A percentile compares a stretch with the other conserved stretches of the same genome.
Evolutionary conservation across 2,329 filamentous ascomycete species (phyloP).

Genomic region (Tolypocladium pustulatum): DNA sequence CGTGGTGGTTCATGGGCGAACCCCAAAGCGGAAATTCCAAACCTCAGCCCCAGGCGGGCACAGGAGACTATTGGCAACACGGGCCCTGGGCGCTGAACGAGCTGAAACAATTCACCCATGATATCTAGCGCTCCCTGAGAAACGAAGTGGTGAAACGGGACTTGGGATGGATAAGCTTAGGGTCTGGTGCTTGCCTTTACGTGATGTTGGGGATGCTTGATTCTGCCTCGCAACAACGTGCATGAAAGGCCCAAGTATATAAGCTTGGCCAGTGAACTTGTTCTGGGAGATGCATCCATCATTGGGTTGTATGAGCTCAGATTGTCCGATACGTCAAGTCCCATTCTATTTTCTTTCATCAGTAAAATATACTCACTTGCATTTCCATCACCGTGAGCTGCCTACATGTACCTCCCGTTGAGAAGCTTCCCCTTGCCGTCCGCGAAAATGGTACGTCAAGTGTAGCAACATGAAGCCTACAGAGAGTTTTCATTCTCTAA

Average conservation of each 20-base stretch:
- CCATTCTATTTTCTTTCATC: not conserved
- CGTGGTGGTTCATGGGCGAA: not conserved
- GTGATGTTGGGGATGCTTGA: not conserved
- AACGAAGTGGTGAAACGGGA: not conserved
- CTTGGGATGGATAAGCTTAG: not conserved
- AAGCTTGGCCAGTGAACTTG: not conserved
- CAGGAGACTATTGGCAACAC: not conserved
- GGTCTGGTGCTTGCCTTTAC: not conserved
- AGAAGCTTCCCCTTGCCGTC: constrained; percentile 38
- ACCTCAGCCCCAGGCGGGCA: not conserved
- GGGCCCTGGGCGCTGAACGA: not conserved
- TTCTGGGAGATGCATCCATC: not conserved
- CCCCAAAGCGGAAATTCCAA: not conserved
- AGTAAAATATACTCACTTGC: not conserved
- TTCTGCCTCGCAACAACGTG: not conserved
- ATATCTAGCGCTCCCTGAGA: not conserved
- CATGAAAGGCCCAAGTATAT: not conserved
- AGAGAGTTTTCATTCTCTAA: not conserved
- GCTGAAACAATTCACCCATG: not conserved
- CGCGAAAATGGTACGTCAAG: constrained; percentile 38
- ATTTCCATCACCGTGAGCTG: constrained; percentile 11
- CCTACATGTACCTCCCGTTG: constrained; percentile 34
- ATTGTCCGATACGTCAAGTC: not conserved
- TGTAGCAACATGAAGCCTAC: no score
- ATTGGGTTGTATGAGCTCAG: not conserved